Evolutionary conservation across 2,329 filamentous ascomycete species (phyloP).

Genomic region (Didymella keratinophila): DNA sequence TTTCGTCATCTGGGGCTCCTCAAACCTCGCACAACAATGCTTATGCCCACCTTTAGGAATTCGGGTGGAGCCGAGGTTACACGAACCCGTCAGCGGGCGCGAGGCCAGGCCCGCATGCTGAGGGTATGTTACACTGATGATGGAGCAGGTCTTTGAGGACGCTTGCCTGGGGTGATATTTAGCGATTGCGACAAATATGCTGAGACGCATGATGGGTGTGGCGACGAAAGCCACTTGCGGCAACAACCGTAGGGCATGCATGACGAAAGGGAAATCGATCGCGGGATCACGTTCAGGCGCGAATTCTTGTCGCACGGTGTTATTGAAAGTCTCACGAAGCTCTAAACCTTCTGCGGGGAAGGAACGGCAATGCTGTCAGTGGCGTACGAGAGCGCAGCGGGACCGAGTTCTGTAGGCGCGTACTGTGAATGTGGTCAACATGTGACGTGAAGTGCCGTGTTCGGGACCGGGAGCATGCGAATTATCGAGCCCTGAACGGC

Average conservation of each 20-base stretch:
- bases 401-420: background rate
- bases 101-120: background rate
- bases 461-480: background rate
- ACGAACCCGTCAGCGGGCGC: slow-evolving; percentile 4
- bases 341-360: background rate
- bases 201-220: slow-evolving; percentile 13
- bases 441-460: background rate
- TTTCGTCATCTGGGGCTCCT: slow-evolving; percentile 4
- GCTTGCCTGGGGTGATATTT: background rate
- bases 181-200: background rate
- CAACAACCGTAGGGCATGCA: background rate
- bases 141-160: slow-evolving; percentile 2
- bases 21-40: slow-evolving; percentile 1
- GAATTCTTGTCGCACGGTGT: background rate
- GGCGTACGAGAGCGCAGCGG: background rate
- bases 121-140: slow-evolving; percentile 15
- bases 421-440: background rate
- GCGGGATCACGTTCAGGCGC: background rate
- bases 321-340: slow-evolving; percentile 1
- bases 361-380: slow-evolving; percentile 1
- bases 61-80: slow-evolving; percentile 14
- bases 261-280: slow-evolving; percentile 1
- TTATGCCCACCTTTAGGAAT: background rate
- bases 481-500: background rate
- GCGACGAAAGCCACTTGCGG: slow-evolving; percentile 4